Percentiles rank a stretch among this genome's conserved stretches.
Evolutionary conservation across 805 yeast genomes (phyloP).

Genomic region (Kodamaea kakaduensis): DNA sequence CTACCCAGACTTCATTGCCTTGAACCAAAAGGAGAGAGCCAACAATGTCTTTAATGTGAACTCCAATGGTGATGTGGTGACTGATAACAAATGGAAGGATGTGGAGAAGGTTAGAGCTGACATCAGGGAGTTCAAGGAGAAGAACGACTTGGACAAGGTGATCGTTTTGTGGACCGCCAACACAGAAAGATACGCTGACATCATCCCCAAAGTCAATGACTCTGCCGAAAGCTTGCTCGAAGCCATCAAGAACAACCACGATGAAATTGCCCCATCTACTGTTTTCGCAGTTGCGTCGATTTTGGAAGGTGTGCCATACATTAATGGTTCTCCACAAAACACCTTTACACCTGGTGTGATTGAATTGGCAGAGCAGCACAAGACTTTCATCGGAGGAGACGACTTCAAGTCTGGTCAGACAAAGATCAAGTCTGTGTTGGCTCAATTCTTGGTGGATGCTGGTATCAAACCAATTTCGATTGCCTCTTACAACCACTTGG

Average conservation of each 20-base stretch:
- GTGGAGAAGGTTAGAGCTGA: conserved; percentile 83
- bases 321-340: conserved; percentile 96
- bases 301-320: conserved; percentile 82
- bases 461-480: conserved; percentile 93
- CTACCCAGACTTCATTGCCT: conserved; percentile 95
- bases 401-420: conserved; percentile 98
- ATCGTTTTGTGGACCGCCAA: conserved; percentile 96
- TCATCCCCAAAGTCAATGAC: conserved; percentile 79
- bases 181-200: conserved; percentile 86
- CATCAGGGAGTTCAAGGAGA: conserved; percentile 69
- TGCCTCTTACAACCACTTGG: conserved; percentile 94
- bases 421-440: conserved; percentile 90
- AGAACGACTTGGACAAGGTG: conserved; percentile 77
- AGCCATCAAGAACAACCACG: conserved; percentile 73
- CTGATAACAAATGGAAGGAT: conserved; percentile 78
- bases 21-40: conserved; percentile 90
- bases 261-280: conserved; percentile 89
- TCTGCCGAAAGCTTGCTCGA: conserved; percentile 74
- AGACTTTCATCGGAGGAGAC: conserved; percentile 88
- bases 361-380: conserved; percentile 76
- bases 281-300: conserved; percentile 91
- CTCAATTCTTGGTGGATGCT: conserved; percentile 94
- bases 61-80: conserved; percentile 45
- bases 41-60: conserved; percentile 72
- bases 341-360: conserved; percentile 95